Conservation (phyloP, 805 yeast genomes). For the Naumovozyma dairenensis region DNA sequence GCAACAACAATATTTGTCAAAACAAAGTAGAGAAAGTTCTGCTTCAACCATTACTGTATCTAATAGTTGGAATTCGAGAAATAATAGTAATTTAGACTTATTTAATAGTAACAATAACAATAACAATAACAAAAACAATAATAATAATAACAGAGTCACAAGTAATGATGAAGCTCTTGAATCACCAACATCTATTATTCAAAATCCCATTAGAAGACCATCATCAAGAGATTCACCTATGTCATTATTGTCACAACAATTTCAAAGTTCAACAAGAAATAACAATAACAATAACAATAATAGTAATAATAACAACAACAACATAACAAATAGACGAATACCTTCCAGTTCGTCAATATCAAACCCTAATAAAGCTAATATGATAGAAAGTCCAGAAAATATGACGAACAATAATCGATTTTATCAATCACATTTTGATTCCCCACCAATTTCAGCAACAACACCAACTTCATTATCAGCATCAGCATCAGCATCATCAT, state of each 20-base stretch:
- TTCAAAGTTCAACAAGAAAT: slow-evolving; percentile 15
- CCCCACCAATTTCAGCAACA: too few species aligned
- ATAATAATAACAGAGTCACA: too few species aligned
- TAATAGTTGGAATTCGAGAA: slow-evolving; percentile 13
- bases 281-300: too few species aligned
- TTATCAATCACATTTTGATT: too few species aligned
- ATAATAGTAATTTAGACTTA: slow-evolving; percentile 3
- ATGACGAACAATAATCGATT: too few species aligned
- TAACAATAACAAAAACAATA: not conserved
- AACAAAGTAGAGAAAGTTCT: slow-evolving; percentile 3
- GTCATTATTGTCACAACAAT: slow-evolving; percentile 28
- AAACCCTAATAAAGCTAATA: not conserved
- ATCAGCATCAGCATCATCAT: too few species aligned
- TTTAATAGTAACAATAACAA: slow-evolving; percentile 1
- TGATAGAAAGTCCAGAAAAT: not conserved
- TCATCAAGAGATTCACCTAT: slow-evolving; percentile 18
- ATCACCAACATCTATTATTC: slow-evolving; percentile 10
- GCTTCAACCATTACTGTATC: slow-evolving; percentile 12
- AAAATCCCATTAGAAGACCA: not conserved
- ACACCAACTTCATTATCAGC: too few species aligned
- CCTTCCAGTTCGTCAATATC: too few species aligned
- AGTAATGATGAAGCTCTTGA: slow-evolving; percentile 9
- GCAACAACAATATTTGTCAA: slow-evolving; percentile 5
- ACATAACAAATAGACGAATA: too few species aligned
- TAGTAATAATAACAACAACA: too few species aligned